Evolutionary conservation across 2,329 filamentous ascomycete genomes (phyloP).

Genomic region (Hypomyces perniciosus): DNA sequence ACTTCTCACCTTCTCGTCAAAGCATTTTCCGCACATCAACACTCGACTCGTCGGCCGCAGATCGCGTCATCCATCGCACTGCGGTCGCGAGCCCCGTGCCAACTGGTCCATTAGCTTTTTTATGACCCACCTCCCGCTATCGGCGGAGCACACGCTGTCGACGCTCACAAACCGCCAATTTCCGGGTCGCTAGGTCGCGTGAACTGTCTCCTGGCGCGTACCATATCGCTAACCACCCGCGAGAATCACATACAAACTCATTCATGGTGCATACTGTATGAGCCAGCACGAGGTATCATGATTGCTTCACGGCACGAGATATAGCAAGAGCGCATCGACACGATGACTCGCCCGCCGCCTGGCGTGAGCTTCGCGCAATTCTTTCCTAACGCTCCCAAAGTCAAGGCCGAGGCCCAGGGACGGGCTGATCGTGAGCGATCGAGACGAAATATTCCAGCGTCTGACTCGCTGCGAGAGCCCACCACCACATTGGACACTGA

Average conservation of each 20-base stretch:
- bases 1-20: conserved; percentile 9
- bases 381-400: conserved; percentile 71
- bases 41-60: conserved; percentile 1
- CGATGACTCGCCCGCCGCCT: conserved; percentile 72
- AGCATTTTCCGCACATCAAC: conserved; percentile 9
- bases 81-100: conserved; percentile 13
- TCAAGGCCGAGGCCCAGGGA: conserved; percentile 43
- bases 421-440: conserved; percentile 29
- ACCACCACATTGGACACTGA: conserved; percentile 20
- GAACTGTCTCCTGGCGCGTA: conserved; percentile 26
- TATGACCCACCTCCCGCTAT: conserved; percentile 1
- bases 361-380: conserved; percentile 78
- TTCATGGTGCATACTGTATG: conserved; percentile 17
- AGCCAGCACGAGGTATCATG: conserved; percentile 46
- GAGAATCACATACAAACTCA: conserved; percentile 14
- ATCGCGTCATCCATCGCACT: conserved; percentile 9
- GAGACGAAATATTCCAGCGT: conserved; percentile 20
- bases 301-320: conserved; percentile 47
- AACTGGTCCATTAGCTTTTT: not conserved
- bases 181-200: conserved; percentile 32
- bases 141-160: conserved; percentile 6
- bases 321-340: conserved; percentile 48
- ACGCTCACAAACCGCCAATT: conserved; percentile 15
- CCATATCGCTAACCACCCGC: conserved; percentile 10
- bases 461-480: conserved; percentile 20